Base-by-base conservation (phyloP, 345 rosid genomes). In the Raphanus raphanistrum region DNA sequence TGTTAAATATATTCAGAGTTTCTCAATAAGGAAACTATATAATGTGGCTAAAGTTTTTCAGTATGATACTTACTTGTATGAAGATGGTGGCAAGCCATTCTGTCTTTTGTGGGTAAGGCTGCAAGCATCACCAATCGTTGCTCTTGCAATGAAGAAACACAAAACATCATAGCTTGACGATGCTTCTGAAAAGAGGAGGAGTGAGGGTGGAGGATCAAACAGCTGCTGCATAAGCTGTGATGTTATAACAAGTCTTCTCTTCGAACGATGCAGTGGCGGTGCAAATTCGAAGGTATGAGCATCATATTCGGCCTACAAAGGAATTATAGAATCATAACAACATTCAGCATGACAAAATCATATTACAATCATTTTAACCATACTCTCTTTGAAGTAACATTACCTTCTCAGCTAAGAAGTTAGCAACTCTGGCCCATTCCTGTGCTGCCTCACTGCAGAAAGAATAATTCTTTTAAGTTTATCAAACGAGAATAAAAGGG, bases 181-280 rank as follows among this genome's bases (percentile, higher is more conserved):
- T 21, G 85, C 86, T 72, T 86, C 82, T 28, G 85, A 85, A 62
- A 79, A 79, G 62, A 90, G 78, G 70, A 85, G 52, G 71, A 85
- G 76, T 17, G 84, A 76, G 36, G 85, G 83, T 29, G 91, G 82
- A 64, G 94, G 87, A 38, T 33, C 77, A 81, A 90, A 61, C 38
- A 92, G 77, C 64, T 84, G 85, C 77, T 90, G 96, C 88, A 87
- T 86, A 66, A 89, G 92, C 74, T 88, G 89, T 59, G 88, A 86
- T 16, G 92, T 82, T 79, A 81, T 54, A 63, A 89, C 65, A 68
- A 90, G 87, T 80, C 98, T 89, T 83, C 88, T 84, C 86, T 84
- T 92, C 68, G 91, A 71, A 74, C 83, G 87, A 66, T 72, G 67
- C 68, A 59, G 16, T 31, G 84, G 89, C 12, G 57, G 80, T 54